These are phyloP conservation scores for Neoboletus brunneissimus DNA, from an alignment of 768 basidiomycete genomes.

Conservation along the genomic window DNA sequence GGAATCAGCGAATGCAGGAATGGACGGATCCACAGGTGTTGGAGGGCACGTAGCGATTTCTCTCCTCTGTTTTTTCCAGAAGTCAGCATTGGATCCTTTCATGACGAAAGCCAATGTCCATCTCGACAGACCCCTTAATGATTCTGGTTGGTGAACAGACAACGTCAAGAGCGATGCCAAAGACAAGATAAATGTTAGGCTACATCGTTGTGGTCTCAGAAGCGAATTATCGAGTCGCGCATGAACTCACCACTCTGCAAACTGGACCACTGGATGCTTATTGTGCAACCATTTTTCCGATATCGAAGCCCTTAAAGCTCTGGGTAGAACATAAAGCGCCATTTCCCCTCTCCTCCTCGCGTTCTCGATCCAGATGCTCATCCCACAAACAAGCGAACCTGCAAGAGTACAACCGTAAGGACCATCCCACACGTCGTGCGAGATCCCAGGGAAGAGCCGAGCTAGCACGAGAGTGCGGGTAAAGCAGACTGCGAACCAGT, in stretches of 20 bases:
- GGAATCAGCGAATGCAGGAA: background rate
- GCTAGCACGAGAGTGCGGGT: slow-evolving; percentile 66
- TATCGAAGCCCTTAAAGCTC: slow-evolving; percentile 63
- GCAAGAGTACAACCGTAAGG: slow-evolving; percentile 64
- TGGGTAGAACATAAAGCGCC: slow-evolving; percentile 73
- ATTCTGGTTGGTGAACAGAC: slow-evolving; percentile 57
- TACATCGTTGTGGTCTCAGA: slow-evolving; percentile 29
- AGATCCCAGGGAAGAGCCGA: slow-evolving; percentile 59
- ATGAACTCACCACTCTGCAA: slow-evolving; percentile 52
- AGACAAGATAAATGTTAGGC: slow-evolving; percentile 59
- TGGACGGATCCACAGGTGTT: slow-evolving; percentile 2
- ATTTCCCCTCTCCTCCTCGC: slow-evolving; percentile 72
- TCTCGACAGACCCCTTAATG: slow-evolving; percentile 68
- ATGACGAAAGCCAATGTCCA: slow-evolving; percentile 69
- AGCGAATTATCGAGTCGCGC: background rate
- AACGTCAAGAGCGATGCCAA: slow-evolving; percentile 64
- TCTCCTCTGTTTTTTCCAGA: slow-evolving; percentile 44
- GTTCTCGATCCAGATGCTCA: slow-evolving; percentile 78
- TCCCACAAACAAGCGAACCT: slow-evolving; percentile 68
- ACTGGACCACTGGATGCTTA: slow-evolving; percentile 37
- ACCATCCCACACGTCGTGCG: slow-evolving; percentile 80
- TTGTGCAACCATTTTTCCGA: slow-evolving; percentile 52
- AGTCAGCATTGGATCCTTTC: slow-evolving; percentile 54
- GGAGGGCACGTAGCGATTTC: slow-evolving; percentile 13
- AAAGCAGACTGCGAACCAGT: slow-evolving; percentile 68